Evolutionary conservation across 2,329 filamentous ascomycete genomes (phyloP).

Genomic region (Pseudogymnoascus sp.): DNA sequence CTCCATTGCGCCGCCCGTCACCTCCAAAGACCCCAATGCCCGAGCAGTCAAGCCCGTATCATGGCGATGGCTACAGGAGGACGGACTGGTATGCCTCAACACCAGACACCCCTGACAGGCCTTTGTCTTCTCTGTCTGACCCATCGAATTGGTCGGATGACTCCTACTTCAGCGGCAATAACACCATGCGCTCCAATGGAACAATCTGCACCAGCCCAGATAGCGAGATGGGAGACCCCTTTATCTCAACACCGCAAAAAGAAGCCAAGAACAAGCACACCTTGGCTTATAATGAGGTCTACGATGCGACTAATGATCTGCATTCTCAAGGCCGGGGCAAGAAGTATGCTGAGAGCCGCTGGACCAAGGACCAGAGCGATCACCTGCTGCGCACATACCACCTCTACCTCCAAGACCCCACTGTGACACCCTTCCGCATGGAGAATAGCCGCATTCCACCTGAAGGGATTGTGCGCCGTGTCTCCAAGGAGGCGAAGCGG

Average conservation of each 20-base stretch:
- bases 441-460: constrained; percentile 57
- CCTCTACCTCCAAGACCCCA: constrained; percentile 58
- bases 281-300: not conserved
- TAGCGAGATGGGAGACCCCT: constrained; percentile 32
- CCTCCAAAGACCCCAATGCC: constrained; percentile 53
- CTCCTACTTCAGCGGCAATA: constrained; percentile 48
- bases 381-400: constrained; percentile 60
- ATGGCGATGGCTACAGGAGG: constrained; percentile 13
- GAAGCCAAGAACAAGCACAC: not conserved
- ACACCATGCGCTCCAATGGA: constrained; percentile 50
- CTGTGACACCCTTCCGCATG: constrained; percentile 57
- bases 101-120: constrained; percentile 17
- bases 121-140: constrained; percentile 23
- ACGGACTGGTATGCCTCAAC: constrained; percentile 26
- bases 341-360: constrained; percentile 39
- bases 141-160: constrained; percentile 49
- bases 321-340: constrained; percentile 22
- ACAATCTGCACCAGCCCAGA: constrained; percentile 46
- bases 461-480: constrained; percentile 54
- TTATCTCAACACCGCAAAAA: constrained; percentile 11
- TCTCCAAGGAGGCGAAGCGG: constrained; percentile 56
- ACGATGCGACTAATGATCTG: not conserved
- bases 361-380: constrained; percentile 57
- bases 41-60: constrained; percentile 13
- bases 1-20: constrained; percentile 28